Conservation (phyloP, 108 stramenopile genomes). For the Pseudonitzschia pungens region DNA sequence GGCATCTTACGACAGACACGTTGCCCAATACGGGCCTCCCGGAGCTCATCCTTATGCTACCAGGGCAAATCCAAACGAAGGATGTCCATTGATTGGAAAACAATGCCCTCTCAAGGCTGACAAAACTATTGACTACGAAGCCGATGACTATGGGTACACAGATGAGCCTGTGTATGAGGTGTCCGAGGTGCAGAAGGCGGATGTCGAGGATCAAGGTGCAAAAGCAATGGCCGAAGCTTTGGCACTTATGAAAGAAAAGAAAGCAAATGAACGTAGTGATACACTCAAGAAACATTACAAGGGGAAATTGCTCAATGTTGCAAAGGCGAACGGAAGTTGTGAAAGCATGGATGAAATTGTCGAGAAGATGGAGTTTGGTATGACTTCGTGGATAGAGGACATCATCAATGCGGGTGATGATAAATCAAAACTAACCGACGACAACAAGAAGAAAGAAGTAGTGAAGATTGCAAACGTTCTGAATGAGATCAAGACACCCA, state of each 20-base stretch:
- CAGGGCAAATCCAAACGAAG: constrained; percentile 46
- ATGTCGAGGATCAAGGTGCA: constrained; percentile 59
- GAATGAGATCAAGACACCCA: constrained; percentile 45
- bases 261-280: constrained; percentile 53
- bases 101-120: constrained; percentile 64
- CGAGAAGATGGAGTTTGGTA: constrained; percentile 46
- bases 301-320: constrained; percentile 54
- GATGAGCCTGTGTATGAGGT: constrained; percentile 44
- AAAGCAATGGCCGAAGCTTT: constrained; percentile 56
- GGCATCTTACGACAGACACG: constrained; percentile 44
- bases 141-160: constrained; percentile 46
- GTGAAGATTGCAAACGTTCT: constrained; percentile 44
- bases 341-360: constrained; percentile 60
- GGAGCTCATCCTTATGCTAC: constrained; percentile 54
- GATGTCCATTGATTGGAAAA: constrained; percentile 62
- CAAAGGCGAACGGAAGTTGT: constrained; percentile 62
- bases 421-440: constrained; percentile 41
- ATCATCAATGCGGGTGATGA: constrained; percentile 36
- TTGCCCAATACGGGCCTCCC: constrained; percentile 59
- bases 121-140: constrained; percentile 48
- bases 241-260: constrained; percentile 56
- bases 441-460: constrained; percentile 48
- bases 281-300: constrained; percentile 63
- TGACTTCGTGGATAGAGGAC: constrained; percentile 49
- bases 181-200: constrained; percentile 57